A percentile compares a stretch with the other conserved stretches of the same genome.
Evolutionary conservation across 2,329 filamentous ascomycete genomes (phyloP).

Genomic region (Amylocarpus encephaloides): DNA sequence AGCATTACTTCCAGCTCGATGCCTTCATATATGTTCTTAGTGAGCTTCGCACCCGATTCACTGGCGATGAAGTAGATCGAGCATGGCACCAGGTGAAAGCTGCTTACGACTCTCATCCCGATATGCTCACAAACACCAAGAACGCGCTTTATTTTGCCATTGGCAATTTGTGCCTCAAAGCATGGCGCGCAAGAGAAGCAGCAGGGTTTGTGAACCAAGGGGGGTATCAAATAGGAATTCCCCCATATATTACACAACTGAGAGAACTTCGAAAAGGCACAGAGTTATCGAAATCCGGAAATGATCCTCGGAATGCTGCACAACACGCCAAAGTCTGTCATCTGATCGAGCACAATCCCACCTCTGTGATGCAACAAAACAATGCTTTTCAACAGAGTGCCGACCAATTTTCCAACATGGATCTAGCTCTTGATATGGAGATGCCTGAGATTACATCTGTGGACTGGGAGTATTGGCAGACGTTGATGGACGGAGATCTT

Average conservation of each 20-base stretch:
- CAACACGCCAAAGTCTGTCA: background rate
- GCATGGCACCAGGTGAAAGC: constrained; percentile 29
- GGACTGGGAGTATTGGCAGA: constrained; percentile 31
- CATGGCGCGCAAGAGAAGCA: constrained; percentile 28
- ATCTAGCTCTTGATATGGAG: constrained; percentile 14
- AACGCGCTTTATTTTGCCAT: constrained; percentile 26
- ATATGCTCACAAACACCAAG: constrained; percentile 26
- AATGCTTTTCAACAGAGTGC: background rate
- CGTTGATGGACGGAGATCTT: constrained; percentile 27
- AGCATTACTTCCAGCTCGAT: constrained; percentile 32
- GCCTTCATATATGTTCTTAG: constrained; percentile 33
- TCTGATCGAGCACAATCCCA: background rate
- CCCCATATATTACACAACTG: constrained; percentile 19
- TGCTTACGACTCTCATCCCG: constrained; percentile 27
- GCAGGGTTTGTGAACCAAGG: constrained; percentile 10
- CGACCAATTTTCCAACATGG: constrained; percentile 8
- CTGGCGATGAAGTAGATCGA: constrained; percentile 27
- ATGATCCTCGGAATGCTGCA: background rate
- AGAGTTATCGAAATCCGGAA: constrained; percentile 5
- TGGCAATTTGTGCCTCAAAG: constrained; percentile 28
- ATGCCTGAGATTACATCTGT: constrained; percentile 22
- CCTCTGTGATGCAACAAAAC: background rate
- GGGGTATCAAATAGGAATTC: constrained; percentile 8
- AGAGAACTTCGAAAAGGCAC: constrained; percentile 21
- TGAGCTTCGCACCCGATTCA: constrained; percentile 29